Base-by-base conservation (phyloP, 1,139 yeast species). In the Zygosaccharomyces sapae region DNA sequence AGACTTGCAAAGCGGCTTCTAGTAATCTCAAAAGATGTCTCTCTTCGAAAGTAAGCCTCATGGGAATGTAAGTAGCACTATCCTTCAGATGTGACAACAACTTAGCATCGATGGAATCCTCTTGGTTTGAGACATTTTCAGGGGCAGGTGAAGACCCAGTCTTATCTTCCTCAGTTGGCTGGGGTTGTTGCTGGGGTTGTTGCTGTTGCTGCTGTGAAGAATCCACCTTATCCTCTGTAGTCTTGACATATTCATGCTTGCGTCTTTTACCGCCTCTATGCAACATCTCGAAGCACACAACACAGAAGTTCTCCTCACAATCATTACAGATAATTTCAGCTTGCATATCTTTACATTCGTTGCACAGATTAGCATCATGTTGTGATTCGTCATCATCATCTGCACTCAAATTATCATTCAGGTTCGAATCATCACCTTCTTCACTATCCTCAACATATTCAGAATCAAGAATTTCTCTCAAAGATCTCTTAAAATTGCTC, bases 321-420 rank as follows among this genome's bases (percentile, higher is more conserved):
- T 72, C 72, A 33, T 66, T 59, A 62, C 90, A 83, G 29, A 69
- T 63, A 8, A 80, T 65, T 54, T 81, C 86, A 4, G 77, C 69
- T 22, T 84, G 81, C 79, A 81, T 85, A 59, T 83, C 86, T 30
- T 77, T 77, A 62, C 90, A 83, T 55, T 83, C 89, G 10, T 79
- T 71, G 63, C 90, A 83, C 36, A 75, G 65, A 3, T 67, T 63
- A 19, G 70, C 66, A 49, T 70, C 70, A 1, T 48, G 42, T 9
- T 44, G 52, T 5, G 55, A 63, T n/a, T 57, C 58, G 1, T 53
- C 54, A 2, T 53, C 59, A 4, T 45, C 61, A 3, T 50, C 54
- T 30, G 46, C 55, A 10, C 54, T 51, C 27, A 59, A 61, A 35
- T 41, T 50, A 16, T 49, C 46, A 22, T 47, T 49, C 13, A 42